Evolutionary conservation across 257 asterid genomes (phyloP), one percentile per base, ranked within the genome.

Genomic region (Nicotiana undulata): DNA sequence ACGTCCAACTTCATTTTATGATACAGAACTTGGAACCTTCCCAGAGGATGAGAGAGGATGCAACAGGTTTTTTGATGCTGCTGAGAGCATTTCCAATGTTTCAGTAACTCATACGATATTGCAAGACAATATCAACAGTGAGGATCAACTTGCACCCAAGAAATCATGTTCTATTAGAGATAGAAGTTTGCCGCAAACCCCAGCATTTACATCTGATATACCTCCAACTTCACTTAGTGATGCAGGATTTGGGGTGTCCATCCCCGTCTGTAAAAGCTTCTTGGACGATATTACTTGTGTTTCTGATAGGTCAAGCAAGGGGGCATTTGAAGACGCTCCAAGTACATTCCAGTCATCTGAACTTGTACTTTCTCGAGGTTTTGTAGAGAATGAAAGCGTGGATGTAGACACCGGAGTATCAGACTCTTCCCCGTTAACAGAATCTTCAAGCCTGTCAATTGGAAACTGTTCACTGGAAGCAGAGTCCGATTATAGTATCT

Each of bases 271-370:
- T 72, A 20, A 63, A 4, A 79, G 55, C 16, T 81, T 81, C 80
- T 53, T 55, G 51, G 88, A 86, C 63, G 83, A 81, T 49, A 11
- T 58, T 12, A 82, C 79, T 66, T 80, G 52, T 66, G 61, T 8
- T 24, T 83, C 74, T 77, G 70, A 83, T 74, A 37, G 51, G 68
- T 81, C 84, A 13, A 46, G 77, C 22, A 72, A 20, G 22, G 2
- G 32, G 77, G 59, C 60, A 72, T 13, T 44, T 13, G 59, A 46
- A 72, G 77, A 72, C 1, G 60, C 77, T 72, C 40, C 77, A 22
- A 72, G 84, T 75, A 60, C 77, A 59, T 15, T 60, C 63, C 83
- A 65, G 53, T 82, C 89, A 67, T 40, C 86, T 68, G 89, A 85
- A 72, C 31, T 9, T 58, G 66, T 15, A 34, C 31, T 77, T 82